Evolutionary conservation across 768 basidiomycete species (phyloP).

Genomic region (Agaricus blazei): DNA sequence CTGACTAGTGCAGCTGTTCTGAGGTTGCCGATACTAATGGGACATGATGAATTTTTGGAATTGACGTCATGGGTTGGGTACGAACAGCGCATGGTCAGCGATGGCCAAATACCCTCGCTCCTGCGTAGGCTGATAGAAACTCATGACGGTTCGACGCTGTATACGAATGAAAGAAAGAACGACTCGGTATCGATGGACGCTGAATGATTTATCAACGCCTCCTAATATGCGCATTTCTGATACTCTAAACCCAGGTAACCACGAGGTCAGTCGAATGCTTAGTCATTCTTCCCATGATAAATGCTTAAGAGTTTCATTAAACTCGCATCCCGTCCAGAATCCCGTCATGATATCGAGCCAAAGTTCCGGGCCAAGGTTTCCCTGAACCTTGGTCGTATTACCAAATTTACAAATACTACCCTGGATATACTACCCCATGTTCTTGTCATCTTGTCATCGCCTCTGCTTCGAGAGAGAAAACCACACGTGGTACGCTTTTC

Average conservation of each 20-base stretch:
- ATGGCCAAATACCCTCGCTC: conserved; percentile 71
- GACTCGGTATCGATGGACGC: conserved; percentile 2
- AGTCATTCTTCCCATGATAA: neutral
- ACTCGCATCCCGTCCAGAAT: too few relatives aligned
- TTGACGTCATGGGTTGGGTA: conserved; percentile 9
- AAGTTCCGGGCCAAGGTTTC: too few relatives aligned
- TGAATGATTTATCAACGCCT: conserved; percentile 6
- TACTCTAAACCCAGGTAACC: neutral
- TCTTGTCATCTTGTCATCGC: too few relatives aligned
- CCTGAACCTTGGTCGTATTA: too few relatives aligned
- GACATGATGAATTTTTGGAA: conserved; percentile 8
- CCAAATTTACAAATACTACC: too few relatives aligned
- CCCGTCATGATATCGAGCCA: too few relatives aligned
- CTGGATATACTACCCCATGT: too few relatives aligned
- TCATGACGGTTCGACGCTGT: conserved; percentile 37
- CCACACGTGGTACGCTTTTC: too few relatives aligned
- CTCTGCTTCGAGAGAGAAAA: too few relatives aligned
- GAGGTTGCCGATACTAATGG: conserved; percentile 70
- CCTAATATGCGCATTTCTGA: conserved; percentile 7
- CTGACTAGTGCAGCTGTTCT: conserved; percentile 81
- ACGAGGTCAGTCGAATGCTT: neutral
- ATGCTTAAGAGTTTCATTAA: too few relatives aligned
- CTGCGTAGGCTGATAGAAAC: conserved; percentile 43
- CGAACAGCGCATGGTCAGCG: conserved; percentile 77
- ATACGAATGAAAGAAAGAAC: neutral